These are phyloP conservation scores for Penicillium coffeae DNA, from an alignment of 495 filamentous ascomycete species.

Conservation along the genomic window DNA sequence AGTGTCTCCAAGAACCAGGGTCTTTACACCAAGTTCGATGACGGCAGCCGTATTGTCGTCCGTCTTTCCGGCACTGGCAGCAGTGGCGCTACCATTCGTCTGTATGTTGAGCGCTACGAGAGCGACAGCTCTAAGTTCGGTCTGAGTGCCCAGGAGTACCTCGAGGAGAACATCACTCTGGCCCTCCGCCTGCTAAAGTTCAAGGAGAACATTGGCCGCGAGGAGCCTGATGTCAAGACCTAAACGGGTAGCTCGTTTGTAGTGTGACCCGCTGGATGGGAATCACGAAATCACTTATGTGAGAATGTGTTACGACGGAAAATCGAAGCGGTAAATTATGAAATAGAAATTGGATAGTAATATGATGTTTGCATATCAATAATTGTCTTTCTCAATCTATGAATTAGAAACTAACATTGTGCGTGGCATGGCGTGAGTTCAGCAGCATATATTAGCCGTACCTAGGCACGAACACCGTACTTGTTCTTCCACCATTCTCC, in stretches of 20 bases:
- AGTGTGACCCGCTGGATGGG: constrained; percentile 29
- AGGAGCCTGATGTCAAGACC: constrained; percentile 92
- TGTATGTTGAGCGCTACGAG: constrained; percentile 94
- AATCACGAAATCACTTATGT: constrained; percentile 16
- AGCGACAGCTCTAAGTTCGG: constrained; percentile 68
- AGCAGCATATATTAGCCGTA: too few relatives aligned
- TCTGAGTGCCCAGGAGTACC: constrained; percentile 86
- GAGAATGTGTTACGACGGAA: constrained; percentile 14
- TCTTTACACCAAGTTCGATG: constrained; percentile 89
- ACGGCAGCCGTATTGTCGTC: constrained; percentile 90
- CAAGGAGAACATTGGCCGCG: constrained; percentile 83
- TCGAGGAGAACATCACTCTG: constrained; percentile 80
- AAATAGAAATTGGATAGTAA: constrained; percentile 11
- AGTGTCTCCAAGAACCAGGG: constrained; percentile 95
- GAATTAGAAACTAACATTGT: too few relatives aligned
- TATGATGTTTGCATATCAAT: constrained; percentile 10
- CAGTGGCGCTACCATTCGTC: constrained; percentile 89
- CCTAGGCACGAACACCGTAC: constrained; percentile 15
- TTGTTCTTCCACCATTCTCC: constrained; percentile 70
- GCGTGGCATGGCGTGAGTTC: too few relatives aligned
- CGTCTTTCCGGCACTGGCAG: constrained; percentile 91
- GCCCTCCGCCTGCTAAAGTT: constrained; percentile 82
- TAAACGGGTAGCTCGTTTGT: constrained; percentile 36
- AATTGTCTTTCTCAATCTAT: too few relatives aligned
- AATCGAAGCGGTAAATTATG: constrained; percentile 14